Percentiles rank a stretch among this genome's conserved stretches.
These are phyloP conservation scores for Blastomyces silverae DNA, from an alignment of 2,329 filamentous ascomycete species.

Conservation along the genomic window DNA sequence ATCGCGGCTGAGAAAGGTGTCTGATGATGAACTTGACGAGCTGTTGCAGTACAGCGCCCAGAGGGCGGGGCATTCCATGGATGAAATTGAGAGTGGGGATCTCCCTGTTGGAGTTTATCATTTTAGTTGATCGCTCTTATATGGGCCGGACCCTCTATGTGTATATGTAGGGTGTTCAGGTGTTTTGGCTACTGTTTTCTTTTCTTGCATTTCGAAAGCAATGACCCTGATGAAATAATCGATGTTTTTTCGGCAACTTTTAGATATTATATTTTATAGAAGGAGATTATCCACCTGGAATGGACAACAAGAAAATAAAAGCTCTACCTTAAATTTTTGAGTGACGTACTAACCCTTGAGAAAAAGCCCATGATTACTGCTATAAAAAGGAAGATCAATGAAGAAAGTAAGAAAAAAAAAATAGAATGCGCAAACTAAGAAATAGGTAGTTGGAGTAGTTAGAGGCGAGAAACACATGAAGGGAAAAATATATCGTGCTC, in stretches of 20 bases:
- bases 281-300: neutral
- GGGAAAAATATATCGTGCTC: neutral
- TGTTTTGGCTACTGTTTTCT: neutral
- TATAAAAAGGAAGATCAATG: constrained; percentile 16
- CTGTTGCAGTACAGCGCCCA: constrained; percentile 23
- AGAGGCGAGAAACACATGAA: constrained; percentile 8
- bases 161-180: neutral
- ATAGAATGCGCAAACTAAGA: constrained; percentile 17
- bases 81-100: constrained; percentile 17
- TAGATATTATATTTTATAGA: constrained; percentile 1
- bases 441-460: constrained; percentile 1
- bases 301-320: neutral
- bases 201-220: neutral
- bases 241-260: neutral
- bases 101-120: constrained; percentile 18
- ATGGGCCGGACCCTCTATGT: neutral
- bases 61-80: constrained; percentile 15
- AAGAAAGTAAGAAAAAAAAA: constrained; percentile 12
- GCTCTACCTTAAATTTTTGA: constrained; percentile 10
- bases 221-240: neutral
- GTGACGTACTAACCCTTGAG: constrained; percentile 5
- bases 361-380: constrained; percentile 9
- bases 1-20: constrained; percentile 7
- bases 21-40: constrained; percentile 29
- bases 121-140: constrained; percentile 11